Percentiles rank a stretch among this genome's conserved stretches.
Evolutionary conservation across 2,329 filamentous ascomycete genomes (phyloP).

Genomic region (Ophiostoma sp.): DNA sequence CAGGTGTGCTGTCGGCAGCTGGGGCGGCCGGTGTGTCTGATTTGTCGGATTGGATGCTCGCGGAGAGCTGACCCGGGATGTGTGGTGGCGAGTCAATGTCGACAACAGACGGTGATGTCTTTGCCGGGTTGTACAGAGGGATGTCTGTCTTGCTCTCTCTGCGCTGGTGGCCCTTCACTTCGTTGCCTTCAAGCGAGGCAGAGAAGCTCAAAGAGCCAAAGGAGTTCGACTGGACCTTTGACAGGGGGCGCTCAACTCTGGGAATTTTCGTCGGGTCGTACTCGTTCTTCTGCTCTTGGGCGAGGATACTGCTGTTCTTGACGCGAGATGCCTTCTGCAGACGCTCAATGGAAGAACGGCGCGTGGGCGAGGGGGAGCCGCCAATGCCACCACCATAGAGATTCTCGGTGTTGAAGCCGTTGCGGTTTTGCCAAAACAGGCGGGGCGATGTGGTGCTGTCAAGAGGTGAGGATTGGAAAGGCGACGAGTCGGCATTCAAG

Average conservation of each 20-base stretch:
- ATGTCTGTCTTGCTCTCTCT: slow-evolving; percentile 63
- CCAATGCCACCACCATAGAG: slow-evolving; percentile 58
- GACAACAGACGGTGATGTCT: slow-evolving; percentile 40
- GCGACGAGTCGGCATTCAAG: slow-evolving; percentile 72
- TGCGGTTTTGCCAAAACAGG: slow-evolving; percentile 83
- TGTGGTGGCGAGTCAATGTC: slow-evolving; percentile 13
- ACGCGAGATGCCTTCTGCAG: slow-evolving; percentile 92
- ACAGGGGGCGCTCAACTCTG: slow-evolving; percentile 77
- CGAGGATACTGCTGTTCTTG: slow-evolving; percentile 97
- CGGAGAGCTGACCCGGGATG: slow-evolving; percentile 13
- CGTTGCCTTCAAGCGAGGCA: slow-evolving; percentile 48
- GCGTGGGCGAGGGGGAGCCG: slow-evolving; percentile 68
- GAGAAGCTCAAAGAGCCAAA: slow-evolving; percentile 60
- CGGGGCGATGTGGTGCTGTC: slow-evolving; percentile 71
- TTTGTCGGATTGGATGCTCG: slow-evolving; percentile 21
- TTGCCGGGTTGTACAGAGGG: slow-evolving; percentile 57
- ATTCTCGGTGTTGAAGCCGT: slow-evolving; percentile 71
- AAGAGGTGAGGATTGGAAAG: slow-evolving; percentile 81
- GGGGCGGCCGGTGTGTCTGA: slow-evolving; percentile 24
- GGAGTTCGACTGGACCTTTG: slow-evolving; percentile 72
- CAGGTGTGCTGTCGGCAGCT: slow-evolving; percentile 31
- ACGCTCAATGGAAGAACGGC: slow-evolving; percentile 90
- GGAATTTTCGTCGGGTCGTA: slow-evolving; percentile 82
- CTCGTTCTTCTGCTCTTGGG: slow-evolving; percentile 85
- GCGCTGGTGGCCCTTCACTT: slow-evolving; percentile 48